phyloP scores from a whole-genome alignment of 495 filamentous ascomycete species.

The Aspergillus nidulans region DNA sequence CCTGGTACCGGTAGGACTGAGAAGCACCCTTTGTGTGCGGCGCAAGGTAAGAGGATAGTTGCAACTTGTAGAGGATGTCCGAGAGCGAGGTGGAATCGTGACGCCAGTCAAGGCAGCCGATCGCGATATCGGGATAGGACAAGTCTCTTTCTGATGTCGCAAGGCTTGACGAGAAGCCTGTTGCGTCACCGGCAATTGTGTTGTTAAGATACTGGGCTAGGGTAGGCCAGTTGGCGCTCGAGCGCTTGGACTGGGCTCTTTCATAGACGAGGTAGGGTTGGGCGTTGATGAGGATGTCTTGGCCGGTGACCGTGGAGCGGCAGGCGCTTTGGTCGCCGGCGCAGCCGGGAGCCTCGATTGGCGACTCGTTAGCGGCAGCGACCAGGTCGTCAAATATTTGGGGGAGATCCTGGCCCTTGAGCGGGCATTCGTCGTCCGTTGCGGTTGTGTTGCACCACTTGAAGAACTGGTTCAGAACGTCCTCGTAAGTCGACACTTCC shows the following conservation, averaged over 20 bases:
- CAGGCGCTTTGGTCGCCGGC: conserved; percentile 16
- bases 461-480: conserved; percentile 32
- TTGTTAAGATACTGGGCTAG: conserved; percentile 19
- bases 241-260: conserved; percentile 6
- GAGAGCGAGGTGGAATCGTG: conserved; percentile 17
- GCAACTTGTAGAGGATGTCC: conserved; percentile 20
- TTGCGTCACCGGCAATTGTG: conserved; percentile 27
- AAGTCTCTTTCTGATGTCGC: conserved; percentile 18
- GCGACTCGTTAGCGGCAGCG: conserved; percentile 20
- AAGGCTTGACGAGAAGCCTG: conserved; percentile 20
- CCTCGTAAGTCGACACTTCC: conserved; percentile 17
- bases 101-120: conserved; percentile 34
- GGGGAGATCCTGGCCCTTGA: conserved; percentile 24
- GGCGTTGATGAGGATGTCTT: conserved; percentile 10
- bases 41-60: conserved; percentile 13
- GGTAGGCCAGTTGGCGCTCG: conserved; percentile 15
- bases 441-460: conserved; percentile 25
- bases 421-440: conserved; percentile 10
- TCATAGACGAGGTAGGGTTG: conserved; percentile 6
- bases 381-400: conserved; percentile 22
- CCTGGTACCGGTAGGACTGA: conserved; percentile 21
- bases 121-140: conserved; percentile 22
- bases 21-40: conserved; percentile 24
- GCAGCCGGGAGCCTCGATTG: conserved; percentile 31
- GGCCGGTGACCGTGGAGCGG: conserved; percentile 13